A percentile compares a stretch with the other conserved stretches of the same genome.
Evolutionary conservation across 2,329 filamentous ascomycete species (phyloP).

Genomic region (Colletotrichum sp.): DNA sequence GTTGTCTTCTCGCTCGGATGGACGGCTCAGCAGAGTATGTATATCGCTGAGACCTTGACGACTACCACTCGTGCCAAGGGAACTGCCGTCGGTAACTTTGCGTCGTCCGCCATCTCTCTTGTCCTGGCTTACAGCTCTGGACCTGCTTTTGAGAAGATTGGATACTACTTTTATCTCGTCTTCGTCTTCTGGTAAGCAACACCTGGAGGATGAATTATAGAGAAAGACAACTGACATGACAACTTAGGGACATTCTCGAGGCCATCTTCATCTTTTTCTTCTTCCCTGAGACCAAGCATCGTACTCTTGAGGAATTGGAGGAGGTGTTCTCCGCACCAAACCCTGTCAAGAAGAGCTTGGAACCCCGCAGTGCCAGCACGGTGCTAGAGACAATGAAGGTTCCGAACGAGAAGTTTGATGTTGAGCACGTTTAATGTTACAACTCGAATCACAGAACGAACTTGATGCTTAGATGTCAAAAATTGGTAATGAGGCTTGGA

Average conservation of each 20-base stretch:
- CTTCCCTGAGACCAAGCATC: constrained; percentile 53
- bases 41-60: constrained; percentile 52
- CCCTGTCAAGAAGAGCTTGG: constrained; percentile 47
- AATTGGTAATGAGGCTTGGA: background rate
- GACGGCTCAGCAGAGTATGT: constrained; percentile 56
- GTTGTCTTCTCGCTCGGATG: constrained; percentile 56
- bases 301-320: constrained; percentile 58
- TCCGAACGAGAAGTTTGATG: constrained; percentile 1
- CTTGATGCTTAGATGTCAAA: background rate
- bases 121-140: constrained; percentile 50
- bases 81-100: constrained; percentile 47
- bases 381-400: constrained; percentile 35
- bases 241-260: constrained; percentile 39
- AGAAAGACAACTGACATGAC: background rate
- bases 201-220: background rate
- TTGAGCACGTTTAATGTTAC: background rate
- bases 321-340: constrained; percentile 54
- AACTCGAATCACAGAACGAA: background rate
- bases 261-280: constrained; percentile 52
- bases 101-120: constrained; percentile 40
- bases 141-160: constrained; percentile 47
- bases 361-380: constrained; percentile 46
- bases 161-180: constrained; percentile 50
- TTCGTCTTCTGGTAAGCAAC: constrained; percentile 45
- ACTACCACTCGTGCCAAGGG: constrained; percentile 51